Base-by-base conservation (phyloP, 768 basidiomycete species). In the Collybia sp. region DNA sequence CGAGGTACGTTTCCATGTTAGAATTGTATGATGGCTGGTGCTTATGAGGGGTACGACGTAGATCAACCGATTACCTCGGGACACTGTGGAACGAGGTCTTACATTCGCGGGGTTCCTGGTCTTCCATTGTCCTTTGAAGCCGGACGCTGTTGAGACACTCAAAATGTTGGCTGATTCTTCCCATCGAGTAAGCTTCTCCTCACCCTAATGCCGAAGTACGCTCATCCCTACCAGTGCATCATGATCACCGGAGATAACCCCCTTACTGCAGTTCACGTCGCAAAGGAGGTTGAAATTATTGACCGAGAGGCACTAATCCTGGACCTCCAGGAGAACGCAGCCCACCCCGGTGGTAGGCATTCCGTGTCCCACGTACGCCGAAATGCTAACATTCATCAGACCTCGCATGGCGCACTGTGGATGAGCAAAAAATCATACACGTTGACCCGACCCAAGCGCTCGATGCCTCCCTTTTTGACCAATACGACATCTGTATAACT, bases 171-270 rank as follows among this genome's bases (percentile, higher is more conserved):
- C 87, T 2, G 95, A 98, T 59, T 92, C 95, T 6, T 96, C 93
- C 0, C 96, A 99, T 66, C 80, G 96, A 33, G 94, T 96, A 70
- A 42, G 90, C 77, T 1, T 6, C 33, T 35, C 30, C 1, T 4
- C 18, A 9, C 18, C 43, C 31, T 5, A 12, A 15, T 31, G 44
- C 40, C 13, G 12, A 3, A n/a, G 1, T 35, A 6, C 47, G 43
- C 35, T 53, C 10, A 57, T 40, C 41, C 37, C 37, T 41, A 37
- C 43, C 45, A 96, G 93, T 98, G 96, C 62, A 75, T 98, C 47
- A 99, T 99, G 96, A 99, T 99, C 52, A 99, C 96, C 39, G 96
- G 96, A 32, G 96, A 99, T 64, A 98, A 98, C 63, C 96, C 96
- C 6, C 69, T 99, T 44, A 99, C 96, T 0, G 96, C 96, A 6